Base-by-base conservation (phyloP, 2,329 filamentous ascomycete genomes). In the Fusarium graminum region DNA sequence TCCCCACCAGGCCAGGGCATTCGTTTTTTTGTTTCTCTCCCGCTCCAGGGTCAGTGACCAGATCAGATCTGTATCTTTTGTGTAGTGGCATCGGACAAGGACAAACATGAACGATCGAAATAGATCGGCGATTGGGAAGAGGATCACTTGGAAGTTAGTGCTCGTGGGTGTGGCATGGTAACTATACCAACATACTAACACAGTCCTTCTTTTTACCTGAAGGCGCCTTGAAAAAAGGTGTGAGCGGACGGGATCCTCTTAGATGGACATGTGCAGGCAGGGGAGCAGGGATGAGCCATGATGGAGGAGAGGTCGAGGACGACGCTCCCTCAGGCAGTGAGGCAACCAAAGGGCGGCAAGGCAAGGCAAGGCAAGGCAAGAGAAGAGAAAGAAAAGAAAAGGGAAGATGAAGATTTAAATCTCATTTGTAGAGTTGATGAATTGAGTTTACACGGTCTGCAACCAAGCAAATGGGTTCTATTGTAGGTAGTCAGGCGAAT, bases 161-260 rank as follows among this genome's bases (percentile, higher is more conserved):
- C 28, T 41, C 34, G 45, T 36, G 39, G 22, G 36, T n/a, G n/a
- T 36, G 8, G 16, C 34, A 36, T n/a, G 34, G 34, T 36, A 22
- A 22, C 22, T 22, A 36, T 36, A 36, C 34, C 16, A 36, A n/a
- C 16, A 36, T 36, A 36, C n/a, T 17, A 17, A 22, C 22, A 22
- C 22, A 22, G 22, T 22, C 34, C n/a, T 8, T 36, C 34, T 36
- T 36, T 30, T 28, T 49, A 61, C 41, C 55, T 29, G 59, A 54
- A 41, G 41, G 41, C 45, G 41, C 19, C 49, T 67, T 13, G 34
- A 62, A 61, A 59, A 62, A 57, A 67, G 53, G 64, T 67, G 53
- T 67, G 64, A 67, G 64, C 63, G 57, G 63, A 67, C 63, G 44
- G 63, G 57, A 63, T 44, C 46, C 41, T 44, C 47, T 47, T 41